A percentile compares a stretch with the other conserved stretches of the same genome.
phyloP scores from a whole-genome alignment of 495 filamentous ascomycete genomes.

The Neurospora tetraspora region DNA sequence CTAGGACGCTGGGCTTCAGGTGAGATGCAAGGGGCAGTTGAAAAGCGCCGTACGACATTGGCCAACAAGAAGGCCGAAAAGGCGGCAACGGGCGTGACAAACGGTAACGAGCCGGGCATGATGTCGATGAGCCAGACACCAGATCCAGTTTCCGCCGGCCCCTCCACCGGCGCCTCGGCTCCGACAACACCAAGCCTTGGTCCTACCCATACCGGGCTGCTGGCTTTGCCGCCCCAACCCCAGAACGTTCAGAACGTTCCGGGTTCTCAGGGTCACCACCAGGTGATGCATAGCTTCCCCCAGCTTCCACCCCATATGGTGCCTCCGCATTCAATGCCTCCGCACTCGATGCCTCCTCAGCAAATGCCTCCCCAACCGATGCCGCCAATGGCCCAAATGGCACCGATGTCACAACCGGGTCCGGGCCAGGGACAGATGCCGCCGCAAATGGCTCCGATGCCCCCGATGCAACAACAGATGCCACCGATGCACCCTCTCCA shows the following conservation, averaged over 20 bases:
- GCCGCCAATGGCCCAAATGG: not conserved
- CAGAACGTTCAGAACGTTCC: not conserved
- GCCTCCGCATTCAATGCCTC: not conserved
- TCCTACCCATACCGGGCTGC: not conserved
- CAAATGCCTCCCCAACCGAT: not conserved
- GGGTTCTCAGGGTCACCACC: not conserved
- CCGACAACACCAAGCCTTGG: constrained; percentile 9
- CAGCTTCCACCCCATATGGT: not conserved
- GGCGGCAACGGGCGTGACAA: constrained; percentile 2
- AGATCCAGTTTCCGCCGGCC: constrained; percentile 9
- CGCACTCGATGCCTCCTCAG: not conserved
- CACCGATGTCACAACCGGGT: not conserved
- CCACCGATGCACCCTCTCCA: not conserved
- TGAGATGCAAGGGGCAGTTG: constrained; percentile 38
- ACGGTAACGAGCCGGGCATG: not conserved
- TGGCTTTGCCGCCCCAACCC: constrained; percentile 6
- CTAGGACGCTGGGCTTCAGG: constrained; percentile 40
- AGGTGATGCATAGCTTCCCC: not conserved
- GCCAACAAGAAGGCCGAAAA: constrained; percentile 37
- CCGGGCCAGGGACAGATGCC: not conserved
- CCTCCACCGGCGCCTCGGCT: constrained; percentile 10
- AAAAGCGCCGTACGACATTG: constrained; percentile 39
- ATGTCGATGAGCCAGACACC: constrained; percentile 2
- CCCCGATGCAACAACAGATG: not conserved
- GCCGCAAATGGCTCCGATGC: not conserved